These are phyloP conservation scores for Chimonanthus praecox DNA, from an alignment of 164 flowering plant genomes.

Conservation along the genomic window DNA sequence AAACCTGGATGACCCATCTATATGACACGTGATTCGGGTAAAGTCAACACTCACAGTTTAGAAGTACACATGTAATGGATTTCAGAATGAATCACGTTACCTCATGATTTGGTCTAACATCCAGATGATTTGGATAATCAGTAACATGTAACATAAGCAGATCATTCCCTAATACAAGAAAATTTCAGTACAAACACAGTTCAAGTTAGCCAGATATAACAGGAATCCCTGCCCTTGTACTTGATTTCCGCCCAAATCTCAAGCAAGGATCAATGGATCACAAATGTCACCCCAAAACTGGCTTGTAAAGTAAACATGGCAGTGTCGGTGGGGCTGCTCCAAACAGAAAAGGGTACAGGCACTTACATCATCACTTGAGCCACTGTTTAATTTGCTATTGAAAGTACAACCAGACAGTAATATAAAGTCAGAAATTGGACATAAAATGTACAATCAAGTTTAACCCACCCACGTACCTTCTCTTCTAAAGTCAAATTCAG, in stretches of 20 bases:
- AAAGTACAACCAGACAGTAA: background rate
- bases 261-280: background rate
- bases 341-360: background rate
- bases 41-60: background rate
- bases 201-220: background rate
- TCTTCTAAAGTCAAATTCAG: no score
- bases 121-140: background rate
- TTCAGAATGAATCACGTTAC: background rate
- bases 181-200: background rate
- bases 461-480: no score
- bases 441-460: background rate
- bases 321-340: background rate
- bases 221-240: background rate
- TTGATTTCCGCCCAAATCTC: background rate
- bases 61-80: no score
- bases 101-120: background rate
- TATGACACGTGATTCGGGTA: background rate
- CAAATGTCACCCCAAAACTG: background rate
- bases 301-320: background rate
- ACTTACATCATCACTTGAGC: background rate
- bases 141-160: background rate
- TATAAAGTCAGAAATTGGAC: no score
- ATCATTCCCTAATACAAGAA: background rate
- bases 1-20: background rate
- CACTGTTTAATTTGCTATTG: background rate